Conservation (phyloP, 495 filamentous ascomycete genomes). For the Penicillium flavigenum region DNA sequence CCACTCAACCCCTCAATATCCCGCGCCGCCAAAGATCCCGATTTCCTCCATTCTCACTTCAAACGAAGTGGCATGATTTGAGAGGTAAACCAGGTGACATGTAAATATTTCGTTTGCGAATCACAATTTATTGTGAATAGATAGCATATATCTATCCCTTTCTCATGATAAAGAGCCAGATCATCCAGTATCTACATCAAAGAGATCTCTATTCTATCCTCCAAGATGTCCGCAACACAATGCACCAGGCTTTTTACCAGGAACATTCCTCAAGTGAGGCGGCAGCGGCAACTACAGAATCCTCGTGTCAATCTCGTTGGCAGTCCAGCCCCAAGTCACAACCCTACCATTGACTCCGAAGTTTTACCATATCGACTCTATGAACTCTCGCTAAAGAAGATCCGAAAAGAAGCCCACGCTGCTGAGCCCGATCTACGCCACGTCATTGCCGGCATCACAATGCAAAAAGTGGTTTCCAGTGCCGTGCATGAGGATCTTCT, state of each 20-base stretch:
- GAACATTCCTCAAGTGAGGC: slow-evolving; percentile 18
- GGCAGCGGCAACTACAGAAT: slow-evolving; percentile 11
- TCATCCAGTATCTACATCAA: not conserved
- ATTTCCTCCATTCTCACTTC: not conserved
- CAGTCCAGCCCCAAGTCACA: slow-evolving; percentile 10
- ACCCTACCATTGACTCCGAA: slow-evolving; percentile 24
- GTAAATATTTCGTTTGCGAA: not conserved
- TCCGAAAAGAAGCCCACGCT: slow-evolving; percentile 26
- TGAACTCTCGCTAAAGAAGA: slow-evolving; percentile 29
- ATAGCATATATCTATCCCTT: not conserved
- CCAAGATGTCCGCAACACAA: slow-evolving; percentile 14
- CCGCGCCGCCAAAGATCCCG: slow-evolving; percentile 5
- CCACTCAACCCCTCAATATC: slow-evolving; percentile 4
- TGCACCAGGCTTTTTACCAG: slow-evolving; percentile 17
- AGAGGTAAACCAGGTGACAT: slow-evolving; percentile 4
- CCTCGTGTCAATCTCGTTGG: slow-evolving; percentile 16
- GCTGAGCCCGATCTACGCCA: slow-evolving; percentile 27
- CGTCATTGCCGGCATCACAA: slow-evolving; percentile 25
- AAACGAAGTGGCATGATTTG: slow-evolving; percentile 7
- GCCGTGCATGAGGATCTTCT: slow-evolving; percentile 23
- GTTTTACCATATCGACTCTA: slow-evolving; percentile 28
- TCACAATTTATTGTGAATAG: not conserved
- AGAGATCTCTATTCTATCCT: not conserved
- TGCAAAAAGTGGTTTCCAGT: slow-evolving; percentile 22
- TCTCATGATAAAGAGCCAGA: not conserved